Evolutionary conservation across 108 stramenopile species (phyloP).

Genomic region (Fragilaria radians): DNA sequence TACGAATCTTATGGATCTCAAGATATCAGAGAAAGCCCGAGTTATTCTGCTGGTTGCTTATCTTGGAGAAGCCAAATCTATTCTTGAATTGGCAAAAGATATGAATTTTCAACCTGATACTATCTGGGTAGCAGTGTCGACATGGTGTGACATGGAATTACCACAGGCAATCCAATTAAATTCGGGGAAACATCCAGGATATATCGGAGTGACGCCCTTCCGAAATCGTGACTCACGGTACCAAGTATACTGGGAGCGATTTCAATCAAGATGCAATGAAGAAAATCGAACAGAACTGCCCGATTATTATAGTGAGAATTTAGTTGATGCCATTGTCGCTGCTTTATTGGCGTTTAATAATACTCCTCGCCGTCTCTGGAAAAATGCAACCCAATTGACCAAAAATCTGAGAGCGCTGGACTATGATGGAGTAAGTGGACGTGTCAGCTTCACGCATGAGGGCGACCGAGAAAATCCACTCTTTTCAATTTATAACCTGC

Average conservation of each 20-base stretch:
- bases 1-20: neutral
- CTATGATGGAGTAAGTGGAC: too few species aligned
- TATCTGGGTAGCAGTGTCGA: constrained; percentile 4
- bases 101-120: constrained; percentile 8
- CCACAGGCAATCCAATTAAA: neutral
- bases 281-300: neutral
- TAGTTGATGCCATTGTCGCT: constrained; percentile 8
- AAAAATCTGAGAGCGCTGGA: too few species aligned
- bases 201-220: constrained; percentile 2
- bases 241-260: neutral
- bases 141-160: neutral
- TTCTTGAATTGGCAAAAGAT: constrained; percentile 4
- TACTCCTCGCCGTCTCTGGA: neutral
- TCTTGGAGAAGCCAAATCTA: constrained; percentile 4
- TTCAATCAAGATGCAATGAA: neutral
- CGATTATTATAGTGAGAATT: neutral
- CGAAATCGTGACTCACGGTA: neutral
- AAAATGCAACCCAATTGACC: too few species aligned
- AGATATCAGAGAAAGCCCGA: constrained; percentile 5
- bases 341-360: constrained; percentile 3
- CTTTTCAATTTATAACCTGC: too few species aligned
- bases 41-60: constrained; percentile 13
- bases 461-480: too few species aligned
- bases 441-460: too few species aligned
- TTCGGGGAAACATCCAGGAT: neutral